A percentile compares a stretch with the other conserved stretches of the same genome.
These are phyloP conservation scores for Malus fusca DNA, from an alignment of 306 rosid genomes.

Conservation along the genomic window DNA sequence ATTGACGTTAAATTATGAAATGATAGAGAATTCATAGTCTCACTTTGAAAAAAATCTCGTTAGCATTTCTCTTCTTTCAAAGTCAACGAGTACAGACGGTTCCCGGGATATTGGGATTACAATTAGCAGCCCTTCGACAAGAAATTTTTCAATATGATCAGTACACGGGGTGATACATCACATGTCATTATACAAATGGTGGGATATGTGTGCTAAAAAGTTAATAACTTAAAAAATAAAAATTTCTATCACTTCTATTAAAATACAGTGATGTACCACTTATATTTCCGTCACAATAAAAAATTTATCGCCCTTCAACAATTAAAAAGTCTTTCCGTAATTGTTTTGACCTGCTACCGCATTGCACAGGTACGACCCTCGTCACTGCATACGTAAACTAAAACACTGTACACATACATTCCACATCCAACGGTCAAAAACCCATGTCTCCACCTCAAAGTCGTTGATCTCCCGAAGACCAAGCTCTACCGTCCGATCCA, in stretches of 20 bases:
- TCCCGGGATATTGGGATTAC: neutral
- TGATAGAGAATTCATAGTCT: accelerated
- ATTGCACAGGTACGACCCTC: neutral
- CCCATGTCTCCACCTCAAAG: neutral
- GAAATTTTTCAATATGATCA: too few species aligned
- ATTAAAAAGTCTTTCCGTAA: neutral
- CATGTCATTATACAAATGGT: accelerated
- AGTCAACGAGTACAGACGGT: neutral
- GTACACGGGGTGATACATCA: too few species aligned
- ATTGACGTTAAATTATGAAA: accelerated
- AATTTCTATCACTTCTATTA: too few species aligned
- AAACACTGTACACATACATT: neutral
- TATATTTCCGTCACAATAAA: accelerated
- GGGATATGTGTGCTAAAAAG: too few species aligned
- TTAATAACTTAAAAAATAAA: too few species aligned
- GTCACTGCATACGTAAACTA: neutral
- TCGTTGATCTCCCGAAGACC: neutral
- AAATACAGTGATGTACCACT: too few species aligned
- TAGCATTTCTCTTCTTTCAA: too few species aligned
- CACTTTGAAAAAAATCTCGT: too few species aligned
- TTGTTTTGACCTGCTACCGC: neutral
- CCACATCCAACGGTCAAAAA: neutral
- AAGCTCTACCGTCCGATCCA: neutral
- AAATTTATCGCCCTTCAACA: too few species aligned
- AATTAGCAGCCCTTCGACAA: neutral